Percentiles rank a stretch among this genome's conserved stretches.
Evolutionary conservation across 495 filamentous ascomycete genomes (phyloP).

Genomic region (Aspergillus diversus): DNA sequence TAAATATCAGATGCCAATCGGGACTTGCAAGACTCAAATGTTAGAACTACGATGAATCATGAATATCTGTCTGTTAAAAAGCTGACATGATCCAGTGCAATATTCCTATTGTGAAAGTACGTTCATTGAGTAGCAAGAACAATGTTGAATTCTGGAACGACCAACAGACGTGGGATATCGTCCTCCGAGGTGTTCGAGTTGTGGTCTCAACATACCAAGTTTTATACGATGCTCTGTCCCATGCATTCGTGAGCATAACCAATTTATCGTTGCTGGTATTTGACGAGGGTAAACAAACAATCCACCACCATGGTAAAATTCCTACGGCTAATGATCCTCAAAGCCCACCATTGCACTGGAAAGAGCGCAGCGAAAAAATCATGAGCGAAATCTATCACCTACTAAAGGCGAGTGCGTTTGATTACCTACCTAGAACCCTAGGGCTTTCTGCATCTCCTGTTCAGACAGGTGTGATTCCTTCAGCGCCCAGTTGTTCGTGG

Average conservation of each 20-base stretch:
- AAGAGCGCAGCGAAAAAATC: conserved; percentile 1
- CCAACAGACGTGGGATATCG: not conserved
- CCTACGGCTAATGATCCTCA: not conserved
- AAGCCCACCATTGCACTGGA: conserved; percentile 1
- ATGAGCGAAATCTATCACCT: not conserved
- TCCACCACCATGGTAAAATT: not conserved
- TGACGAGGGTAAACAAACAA: not conserved
- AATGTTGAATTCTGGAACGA: not conserved
- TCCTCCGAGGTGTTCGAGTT: not conserved
- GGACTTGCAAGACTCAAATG: not conserved
- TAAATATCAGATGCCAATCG: conserved; percentile 1
- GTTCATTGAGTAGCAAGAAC: not conserved
- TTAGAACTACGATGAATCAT: not conserved
- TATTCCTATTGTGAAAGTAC: not conserved
- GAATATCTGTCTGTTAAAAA: not conserved
- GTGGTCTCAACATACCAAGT: not conserved
- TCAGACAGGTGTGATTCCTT: not conserved
- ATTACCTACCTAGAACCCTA: not conserved
- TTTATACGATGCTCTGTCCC: conserved; percentile 2
- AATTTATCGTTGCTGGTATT: not conserved
- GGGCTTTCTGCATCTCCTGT: conserved; percentile 2
- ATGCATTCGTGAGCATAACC: not conserved
- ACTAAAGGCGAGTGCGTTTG: not conserved
- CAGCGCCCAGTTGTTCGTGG: not conserved
- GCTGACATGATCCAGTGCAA: not conserved